Evolutionary conservation across 169 alveolate genomes (phyloP), one percentile per base, ranked within the genome.

Genomic region (Eimeria sp.): DNA sequence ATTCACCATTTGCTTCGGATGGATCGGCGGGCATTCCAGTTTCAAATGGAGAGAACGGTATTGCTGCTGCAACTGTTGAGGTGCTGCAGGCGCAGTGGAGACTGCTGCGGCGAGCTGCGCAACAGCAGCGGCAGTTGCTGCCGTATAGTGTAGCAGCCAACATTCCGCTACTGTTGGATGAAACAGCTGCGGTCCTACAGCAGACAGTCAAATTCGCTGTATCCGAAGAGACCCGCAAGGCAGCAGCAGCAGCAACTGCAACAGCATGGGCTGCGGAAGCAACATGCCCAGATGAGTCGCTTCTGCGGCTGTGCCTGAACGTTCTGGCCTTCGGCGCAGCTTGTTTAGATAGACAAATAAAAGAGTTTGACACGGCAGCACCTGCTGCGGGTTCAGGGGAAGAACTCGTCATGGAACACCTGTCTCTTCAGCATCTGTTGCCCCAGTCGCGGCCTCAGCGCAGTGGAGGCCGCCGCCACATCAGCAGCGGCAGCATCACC

Each of bases 71-170:
- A 40, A 61, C 73, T n/a, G 76, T 34, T 6, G 73, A 51, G 78
- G 18, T 67, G 54, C 20, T 84, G 76, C 78, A 84, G 76, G 72
- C 51, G 43, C 76, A 27, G 30, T 84, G 92, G 92, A 54, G 92
- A 49, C 73, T 84, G 92, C 76, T 84, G 76, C 92, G 92, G 49
- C 92, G 78, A 34, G 92, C 57, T 18, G 92, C 72, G 58, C 63
- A 84, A 72, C 92, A 84, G 92, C 92, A 84, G 43, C 76, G 76
- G 18, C 51, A 57, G 92, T 45, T 58, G 92, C 92, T 84, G 78
- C 76, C 92, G 30, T 47, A 30, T 25, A 54, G 67, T 14, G 92
- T 72, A 25, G 76, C 92, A 57, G 76, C 73, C 30, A 65, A 84
- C n/a, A 72, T 84, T 22, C 78, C 78, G 34, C 18, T 54, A 7